Evolutionary conservation across 2,329 filamentous ascomycete species (phyloP), one percentile per base, ranked within the genome.

Genomic region (Aureobasidium sp.): DNA sequence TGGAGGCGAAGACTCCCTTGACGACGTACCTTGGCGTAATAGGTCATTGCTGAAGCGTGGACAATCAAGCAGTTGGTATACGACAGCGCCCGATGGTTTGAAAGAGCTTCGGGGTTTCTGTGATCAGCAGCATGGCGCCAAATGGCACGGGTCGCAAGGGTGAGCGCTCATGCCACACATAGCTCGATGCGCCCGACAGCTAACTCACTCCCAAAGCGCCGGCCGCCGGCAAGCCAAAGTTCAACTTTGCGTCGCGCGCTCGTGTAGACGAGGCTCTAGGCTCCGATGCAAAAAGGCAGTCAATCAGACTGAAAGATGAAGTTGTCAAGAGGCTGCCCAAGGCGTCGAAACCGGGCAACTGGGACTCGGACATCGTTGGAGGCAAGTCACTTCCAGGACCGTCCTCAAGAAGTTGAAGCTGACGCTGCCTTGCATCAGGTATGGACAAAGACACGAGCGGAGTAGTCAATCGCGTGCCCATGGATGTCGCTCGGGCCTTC

Each of bases 401-500:
- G 10, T 34, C 7, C 32, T 12, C 9, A 34, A 12, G 32, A 34
- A 34, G 32, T 8, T 34, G 32, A 34, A 34, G 32, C 53, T 61
- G 17, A 61, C 46, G 39, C 1, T 48, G 13, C 3, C n/a, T 29
- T 5, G 13, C 29, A 20, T 39, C 47, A 65, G 64, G 34, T 36
- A 51, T 63, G 12, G 61, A 62, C 34, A 64, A 62, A 42, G 61
- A 65, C 39, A 55, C 53, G 46, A 52, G 34, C 12, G 62, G 61
- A 39, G 29, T 77, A 48, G 72, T 81, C 36, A 81, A 79, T 68
- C 83, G 85, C 59, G 82, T 96, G 57, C 90, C 95, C 69, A 87
- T 91, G 64, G 84, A 80, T 64, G 86, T 89, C 15, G 84, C 89
- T 68, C 86, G 90, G 64, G 89, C 89, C 5, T 97, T 97, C 74